Conservation (phyloP, 1,284 basidiomycete species). For the Moniliophthora roreri region DNA sequence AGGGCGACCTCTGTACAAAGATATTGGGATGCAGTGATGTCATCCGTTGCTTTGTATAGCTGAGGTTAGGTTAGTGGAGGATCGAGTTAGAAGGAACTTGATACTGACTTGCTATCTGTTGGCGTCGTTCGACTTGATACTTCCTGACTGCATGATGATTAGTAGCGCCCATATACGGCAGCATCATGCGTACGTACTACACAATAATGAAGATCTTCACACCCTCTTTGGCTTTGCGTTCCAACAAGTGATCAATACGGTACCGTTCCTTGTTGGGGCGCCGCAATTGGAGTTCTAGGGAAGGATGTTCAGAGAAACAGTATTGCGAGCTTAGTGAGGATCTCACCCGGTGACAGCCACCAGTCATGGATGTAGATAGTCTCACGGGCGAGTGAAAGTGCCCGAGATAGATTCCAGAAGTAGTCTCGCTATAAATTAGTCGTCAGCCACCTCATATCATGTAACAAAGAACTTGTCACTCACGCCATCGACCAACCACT, state of each 20-base stretch:
- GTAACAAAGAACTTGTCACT: constrained; percentile 26
- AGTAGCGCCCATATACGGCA: constrained; percentile 4
- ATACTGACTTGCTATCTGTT: constrained; percentile 79
- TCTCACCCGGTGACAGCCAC: constrained; percentile 86
- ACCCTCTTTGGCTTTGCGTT: constrained; percentile 93
- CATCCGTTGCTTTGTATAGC: constrained; percentile 92
- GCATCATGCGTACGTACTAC: constrained; percentile 56
- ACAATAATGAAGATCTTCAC: constrained; percentile 97
- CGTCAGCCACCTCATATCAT: constrained; percentile 7
- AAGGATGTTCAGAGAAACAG: constrained; percentile 20
- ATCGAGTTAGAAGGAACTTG: background rate
- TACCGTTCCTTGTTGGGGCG: constrained; percentile 85
- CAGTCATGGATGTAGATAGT: constrained; percentile 93
- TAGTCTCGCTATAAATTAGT: constrained; percentile 74
- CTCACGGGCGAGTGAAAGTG: constrained; percentile 89
- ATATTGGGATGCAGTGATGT: constrained; percentile 88
- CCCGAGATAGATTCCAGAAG: constrained; percentile 96
- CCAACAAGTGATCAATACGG: constrained; percentile 84
- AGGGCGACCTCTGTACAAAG: constrained; percentile 95
- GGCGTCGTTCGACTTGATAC: constrained; percentile 97
- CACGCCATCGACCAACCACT: constrained; percentile 99
- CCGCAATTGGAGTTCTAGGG: constrained; percentile 78
- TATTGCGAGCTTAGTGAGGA: background rate
- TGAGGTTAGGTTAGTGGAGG: constrained; percentile 29
- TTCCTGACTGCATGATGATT: constrained; percentile 69